Percentiles rank a stretch among this genome's conserved stretches.
These are phyloP conservation scores for Puccinia polysora DNA, from an alignment of 1,284 basidiomycete species.

Conservation along the genomic window DNA sequence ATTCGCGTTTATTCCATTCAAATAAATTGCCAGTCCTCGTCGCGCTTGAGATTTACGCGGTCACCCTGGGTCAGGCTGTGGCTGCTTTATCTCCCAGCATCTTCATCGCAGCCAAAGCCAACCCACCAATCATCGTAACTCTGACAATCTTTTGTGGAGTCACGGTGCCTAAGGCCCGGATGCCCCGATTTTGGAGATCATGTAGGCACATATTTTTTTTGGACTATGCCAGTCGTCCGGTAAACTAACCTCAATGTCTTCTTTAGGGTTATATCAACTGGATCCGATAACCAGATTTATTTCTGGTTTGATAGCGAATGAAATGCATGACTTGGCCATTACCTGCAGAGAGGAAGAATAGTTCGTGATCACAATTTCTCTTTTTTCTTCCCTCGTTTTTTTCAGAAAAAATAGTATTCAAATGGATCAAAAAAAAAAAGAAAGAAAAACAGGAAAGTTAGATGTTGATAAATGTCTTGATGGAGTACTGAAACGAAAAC, in stretches of 20 bases:
- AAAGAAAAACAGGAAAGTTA: too few relatives aligned
- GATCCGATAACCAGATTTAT: conserved; percentile 67
- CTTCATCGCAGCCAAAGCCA: conserved; percentile 71
- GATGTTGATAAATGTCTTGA: too few relatives aligned
- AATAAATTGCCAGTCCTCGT: conserved; percentile 56
- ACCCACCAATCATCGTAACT: conserved; percentile 66
- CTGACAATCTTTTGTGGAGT: conserved; percentile 65
- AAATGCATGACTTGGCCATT: conserved; percentile 45
- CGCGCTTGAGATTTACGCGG: conserved; percentile 70
- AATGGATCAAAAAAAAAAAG: too few relatives aligned
- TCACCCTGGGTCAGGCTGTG: conserved; percentile 66
- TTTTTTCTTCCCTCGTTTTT: conserved; percentile 63
- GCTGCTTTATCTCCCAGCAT: conserved; percentile 70
- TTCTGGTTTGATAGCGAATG: conserved; percentile 51
- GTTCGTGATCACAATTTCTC: conserved; percentile 23
- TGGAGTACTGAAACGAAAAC: neutral
- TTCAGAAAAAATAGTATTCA: conserved; percentile 57
- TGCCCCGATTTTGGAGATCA: conserved; percentile 67
- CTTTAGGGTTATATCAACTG: conserved; percentile 47
- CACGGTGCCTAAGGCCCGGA: conserved; percentile 55
- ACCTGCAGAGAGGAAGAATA: conserved; percentile 47
- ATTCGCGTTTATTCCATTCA: neutral
- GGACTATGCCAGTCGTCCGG: conserved; percentile 55
- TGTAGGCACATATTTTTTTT: conserved; percentile 65
- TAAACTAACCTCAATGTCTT: conserved; percentile 56